Conservation (phyloP, 2,329 filamentous ascomycete genomes). For the Chalaropsis ovoidea region DNA sequence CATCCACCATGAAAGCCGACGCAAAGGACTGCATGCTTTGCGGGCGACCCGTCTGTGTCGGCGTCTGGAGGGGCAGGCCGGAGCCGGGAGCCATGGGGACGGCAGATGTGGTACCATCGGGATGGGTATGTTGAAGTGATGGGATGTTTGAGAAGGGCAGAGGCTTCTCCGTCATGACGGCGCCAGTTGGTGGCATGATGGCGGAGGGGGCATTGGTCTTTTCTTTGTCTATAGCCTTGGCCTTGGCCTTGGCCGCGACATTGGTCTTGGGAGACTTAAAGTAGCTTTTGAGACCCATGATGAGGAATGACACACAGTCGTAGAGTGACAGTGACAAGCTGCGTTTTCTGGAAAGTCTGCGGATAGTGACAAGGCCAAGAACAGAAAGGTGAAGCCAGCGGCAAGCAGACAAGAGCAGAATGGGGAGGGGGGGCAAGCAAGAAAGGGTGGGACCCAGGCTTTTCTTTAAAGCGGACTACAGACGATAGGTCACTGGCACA, state of each 20-base stretch:
- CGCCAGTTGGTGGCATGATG: not conserved
- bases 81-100: not conserved
- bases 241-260: not conserved
- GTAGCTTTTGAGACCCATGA: conserved; percentile 53
- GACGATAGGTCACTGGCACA: not conserved
- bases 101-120: not conserved
- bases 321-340: not conserved
- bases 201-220: not conserved
- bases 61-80: not conserved
- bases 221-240: not conserved
- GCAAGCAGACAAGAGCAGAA: not conserved
- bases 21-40: conserved; percentile 1
- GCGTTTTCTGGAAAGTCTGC: not conserved
- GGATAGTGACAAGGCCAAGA: too few species aligned
- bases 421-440: not conserved
- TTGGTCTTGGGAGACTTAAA: conserved; percentile 40
- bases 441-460: not conserved
- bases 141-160: not conserved
- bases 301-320: conserved; percentile 26
- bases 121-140: not conserved
- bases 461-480: not conserved
- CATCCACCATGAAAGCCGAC: conserved; percentile 47
- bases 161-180: not conserved
- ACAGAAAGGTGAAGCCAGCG: too few species aligned
- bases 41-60: not conserved